Conservation (phyloP, 2,329 filamentous ascomycete species). For the Didymella sp. region DNA sequence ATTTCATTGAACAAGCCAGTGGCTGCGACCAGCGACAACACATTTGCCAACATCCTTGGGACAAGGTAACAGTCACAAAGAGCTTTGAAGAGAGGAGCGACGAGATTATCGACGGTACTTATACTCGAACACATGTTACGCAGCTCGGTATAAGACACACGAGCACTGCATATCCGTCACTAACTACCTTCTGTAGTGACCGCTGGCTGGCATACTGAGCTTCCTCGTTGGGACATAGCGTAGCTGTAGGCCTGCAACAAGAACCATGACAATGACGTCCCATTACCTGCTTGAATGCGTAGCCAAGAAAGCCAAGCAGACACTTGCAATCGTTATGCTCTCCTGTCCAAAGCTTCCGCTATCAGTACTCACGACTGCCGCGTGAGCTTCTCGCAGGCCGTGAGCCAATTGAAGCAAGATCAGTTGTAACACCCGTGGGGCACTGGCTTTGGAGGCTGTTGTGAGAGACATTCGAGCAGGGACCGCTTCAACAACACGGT, state of each 20-base stretch:
- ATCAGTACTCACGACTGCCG: neutral
- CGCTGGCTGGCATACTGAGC: slow-evolving; percentile 20
- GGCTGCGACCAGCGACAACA: slow-evolving; percentile 22
- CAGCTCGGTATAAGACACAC: neutral
- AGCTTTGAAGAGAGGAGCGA: too few relatives aligned
- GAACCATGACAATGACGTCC: slow-evolving; percentile 27
- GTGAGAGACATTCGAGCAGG: too few relatives aligned
- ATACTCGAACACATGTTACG: slow-evolving; percentile 1
- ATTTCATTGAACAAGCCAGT: slow-evolving; percentile 24
- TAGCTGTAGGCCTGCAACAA: slow-evolving; percentile 19
- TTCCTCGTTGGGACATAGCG: slow-evolving; percentile 36
- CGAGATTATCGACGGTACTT: neutral
- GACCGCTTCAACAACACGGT: too few relatives aligned
- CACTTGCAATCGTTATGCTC: slow-evolving; percentile 5
- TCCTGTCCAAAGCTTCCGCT: neutral
- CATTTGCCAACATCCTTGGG: slow-evolving; percentile 19
- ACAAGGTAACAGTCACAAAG: neutral
- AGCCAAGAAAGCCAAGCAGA: slow-evolving; percentile 33
- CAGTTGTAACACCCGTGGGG: neutral
- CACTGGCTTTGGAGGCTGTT: too few relatives aligned
- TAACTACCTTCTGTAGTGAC: neutral
- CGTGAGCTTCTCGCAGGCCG: neutral
- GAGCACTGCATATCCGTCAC: slow-evolving; percentile 4
- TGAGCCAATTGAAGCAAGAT: neutral
- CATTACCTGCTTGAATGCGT: slow-evolving; percentile 19